Base-by-base conservation (phyloP, 2,329 filamentous ascomycete genomes). In the Sclerotinia spermophila region DNA sequence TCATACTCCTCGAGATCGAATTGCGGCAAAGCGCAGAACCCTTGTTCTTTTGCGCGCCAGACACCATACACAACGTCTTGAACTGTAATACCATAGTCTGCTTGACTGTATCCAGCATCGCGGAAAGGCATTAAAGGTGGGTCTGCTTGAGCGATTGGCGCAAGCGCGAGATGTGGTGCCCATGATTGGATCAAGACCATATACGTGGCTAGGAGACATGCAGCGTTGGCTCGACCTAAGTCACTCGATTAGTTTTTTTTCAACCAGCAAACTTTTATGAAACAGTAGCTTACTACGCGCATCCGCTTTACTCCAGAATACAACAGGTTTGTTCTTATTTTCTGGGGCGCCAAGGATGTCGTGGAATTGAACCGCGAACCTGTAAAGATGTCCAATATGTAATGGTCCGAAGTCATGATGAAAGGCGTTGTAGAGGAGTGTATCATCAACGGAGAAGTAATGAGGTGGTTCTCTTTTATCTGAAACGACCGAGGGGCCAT, bases 121-220 rank as follows among this genome's bases (percentile, higher is more conserved):
- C 96, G 90, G 86, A 99, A 99, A 17, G 96, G 96, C 96, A 99
- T 99, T 84, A 97, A 87, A 35, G 96, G 96, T 59, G 96, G 96
- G 79, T 99, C 96, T 78, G 96, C 92, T 82, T 99, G 96, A 10
- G 96, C 93, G 79, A 99, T 97, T 21, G 96, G 96, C 19, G 95
- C 95, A 56, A 99, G 87, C 45, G 96, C 96, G 77, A 98, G 85
- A 84, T 99, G 96, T 67, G 96, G 96, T 61, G 96, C 93, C 96
- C 96, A 99, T 56, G 92, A 93, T 83, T 99, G 96, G 77, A 99
- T 97, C 74, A 99, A 84, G 58, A 99, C 94, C 94, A 99, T 98
- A 83, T 99, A 99, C 84, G 94, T 97, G 69, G 96, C 95, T 60
- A 99, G 88, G 78, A 99, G 87, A 80, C 94, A 97, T 40, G 96